Conservation (phyloP, 345 rosid species). For the Anacardium occidentale region DNA sequence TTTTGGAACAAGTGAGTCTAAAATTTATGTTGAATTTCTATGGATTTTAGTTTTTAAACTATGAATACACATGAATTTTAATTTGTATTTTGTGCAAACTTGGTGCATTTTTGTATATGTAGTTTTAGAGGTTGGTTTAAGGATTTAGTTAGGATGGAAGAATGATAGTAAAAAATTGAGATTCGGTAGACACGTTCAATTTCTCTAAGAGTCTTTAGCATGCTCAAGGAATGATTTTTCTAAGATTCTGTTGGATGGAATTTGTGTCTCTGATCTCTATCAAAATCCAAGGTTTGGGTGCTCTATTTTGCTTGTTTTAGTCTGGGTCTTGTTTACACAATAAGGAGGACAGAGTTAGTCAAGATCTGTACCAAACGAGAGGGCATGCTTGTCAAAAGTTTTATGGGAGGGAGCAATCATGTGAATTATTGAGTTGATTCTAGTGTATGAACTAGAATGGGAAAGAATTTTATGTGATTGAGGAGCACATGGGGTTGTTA, state of each 20-base stretch:
- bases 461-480: background rate
- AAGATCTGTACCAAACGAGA: background rate
- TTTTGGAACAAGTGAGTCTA: constrained; percentile 56
- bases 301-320: background rate
- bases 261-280: background rate
- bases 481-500: background rate
- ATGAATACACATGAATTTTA: background rate
- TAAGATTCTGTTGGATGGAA: background rate
- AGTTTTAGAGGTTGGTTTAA: background rate
- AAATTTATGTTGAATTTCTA: background rate
- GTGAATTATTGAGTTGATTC: background rate
- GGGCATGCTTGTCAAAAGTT: background rate
- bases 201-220: background rate
- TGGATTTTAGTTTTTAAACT: background rate
- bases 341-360: background rate
- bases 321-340: background rate
- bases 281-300: background rate
- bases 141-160: background rate
- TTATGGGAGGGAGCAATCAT: background rate
- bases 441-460: background rate
- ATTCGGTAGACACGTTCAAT: background rate
- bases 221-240: background rate
- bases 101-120: background rate
- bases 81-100: background rate
- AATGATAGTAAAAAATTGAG: background rate